Percentiles rank a stretch among this genome's conserved stretches.
Conservation (phyloP, 208 protist species). For the Crithidia thermophila region DNA sequence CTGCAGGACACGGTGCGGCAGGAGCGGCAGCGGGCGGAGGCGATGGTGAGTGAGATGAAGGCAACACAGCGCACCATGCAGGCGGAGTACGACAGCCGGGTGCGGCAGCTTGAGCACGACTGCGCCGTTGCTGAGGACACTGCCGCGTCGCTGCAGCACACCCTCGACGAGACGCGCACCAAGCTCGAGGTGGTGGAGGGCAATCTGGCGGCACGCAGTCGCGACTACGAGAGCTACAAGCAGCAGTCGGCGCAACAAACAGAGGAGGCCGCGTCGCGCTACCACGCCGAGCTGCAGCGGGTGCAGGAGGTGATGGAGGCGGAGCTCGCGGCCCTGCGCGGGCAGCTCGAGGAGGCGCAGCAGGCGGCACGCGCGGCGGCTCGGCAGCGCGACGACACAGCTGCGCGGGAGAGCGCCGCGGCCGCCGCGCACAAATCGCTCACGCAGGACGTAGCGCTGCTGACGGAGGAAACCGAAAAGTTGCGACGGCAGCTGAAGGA, state of each 20-base stretch:
- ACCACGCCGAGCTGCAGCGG: constrained; percentile 37
- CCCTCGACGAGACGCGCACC: constrained; percentile 31
- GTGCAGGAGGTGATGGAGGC: constrained; percentile 50
- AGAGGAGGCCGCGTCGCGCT: constrained; percentile 24
- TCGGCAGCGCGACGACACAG: constrained; percentile 47
- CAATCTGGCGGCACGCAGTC: constrained; percentile 6
- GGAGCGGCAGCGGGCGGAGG: constrained; percentile 28
- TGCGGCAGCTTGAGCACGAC: constrained; percentile 49
- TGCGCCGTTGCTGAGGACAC: constrained; percentile 26
- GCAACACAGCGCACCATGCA: constrained; percentile 36
- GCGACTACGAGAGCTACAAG: constrained; percentile 18
- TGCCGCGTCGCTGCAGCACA: constrained; percentile 20
- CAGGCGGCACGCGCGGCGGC: constrained; percentile 28
- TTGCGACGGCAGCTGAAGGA: constrained; percentile 35
- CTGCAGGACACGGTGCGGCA: constrained; percentile 27
- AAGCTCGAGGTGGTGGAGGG: constrained; percentile 22
- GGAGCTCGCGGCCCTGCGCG: constrained; percentile 42
- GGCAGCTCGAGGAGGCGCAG: constrained; percentile 45
- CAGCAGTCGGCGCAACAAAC: constrained; percentile 18
- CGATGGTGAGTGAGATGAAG: constrained; percentile 28
- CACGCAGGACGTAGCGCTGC: constrained; percentile 33
- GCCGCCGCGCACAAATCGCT: constrained; percentile 28
- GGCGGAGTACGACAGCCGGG: constrained; percentile 44
- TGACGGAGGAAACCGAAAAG: constrained; percentile 30
- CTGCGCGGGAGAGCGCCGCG: constrained; percentile 34